Conservation (phyloP, 331 rosid species). For the Arachis monticola region DNA sequence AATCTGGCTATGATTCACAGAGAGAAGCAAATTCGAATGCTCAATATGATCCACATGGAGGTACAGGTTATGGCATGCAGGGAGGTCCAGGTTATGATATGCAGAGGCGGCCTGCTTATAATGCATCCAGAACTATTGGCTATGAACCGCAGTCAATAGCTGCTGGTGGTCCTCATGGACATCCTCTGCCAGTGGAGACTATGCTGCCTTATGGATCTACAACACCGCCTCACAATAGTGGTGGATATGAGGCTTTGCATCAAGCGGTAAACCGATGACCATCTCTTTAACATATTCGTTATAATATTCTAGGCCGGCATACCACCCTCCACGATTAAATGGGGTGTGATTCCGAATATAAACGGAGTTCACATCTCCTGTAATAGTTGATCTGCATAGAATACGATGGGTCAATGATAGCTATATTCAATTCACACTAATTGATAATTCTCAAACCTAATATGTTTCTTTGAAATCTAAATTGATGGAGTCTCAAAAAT, state of each 20-base stretch:
- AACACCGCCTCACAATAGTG: slow-evolving; percentile 61
- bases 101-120: slow-evolving; percentile 48
- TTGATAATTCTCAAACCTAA: background rate
- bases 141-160: slow-evolving; percentile 64
- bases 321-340: too few species aligned
- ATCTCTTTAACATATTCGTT: background rate
- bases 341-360: too few species aligned
- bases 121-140: slow-evolving; percentile 49
- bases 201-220: slow-evolving; percentile 66
- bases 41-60: slow-evolving; percentile 55
- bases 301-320: too few species aligned
- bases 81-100: slow-evolving; percentile 56
- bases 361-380: too few species aligned
- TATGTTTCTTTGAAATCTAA: background rate
- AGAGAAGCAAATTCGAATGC: slow-evolving; percentile 59
- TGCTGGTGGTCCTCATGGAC: slow-evolving; percentile 64
- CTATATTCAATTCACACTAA: background rate
- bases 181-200: slow-evolving; percentile 45
- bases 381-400: too few species aligned
- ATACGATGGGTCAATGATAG: background rate
- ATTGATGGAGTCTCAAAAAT: background rate
- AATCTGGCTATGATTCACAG: slow-evolving; percentile 56
- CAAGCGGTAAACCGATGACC: slow-evolving; percentile 61
- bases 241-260: slow-evolving; percentile 50
- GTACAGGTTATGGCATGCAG: slow-evolving; percentile 52